phyloP scores from a whole-genome alignment of 176 grass and related monocot species.

The Secale cereale region DNA sequence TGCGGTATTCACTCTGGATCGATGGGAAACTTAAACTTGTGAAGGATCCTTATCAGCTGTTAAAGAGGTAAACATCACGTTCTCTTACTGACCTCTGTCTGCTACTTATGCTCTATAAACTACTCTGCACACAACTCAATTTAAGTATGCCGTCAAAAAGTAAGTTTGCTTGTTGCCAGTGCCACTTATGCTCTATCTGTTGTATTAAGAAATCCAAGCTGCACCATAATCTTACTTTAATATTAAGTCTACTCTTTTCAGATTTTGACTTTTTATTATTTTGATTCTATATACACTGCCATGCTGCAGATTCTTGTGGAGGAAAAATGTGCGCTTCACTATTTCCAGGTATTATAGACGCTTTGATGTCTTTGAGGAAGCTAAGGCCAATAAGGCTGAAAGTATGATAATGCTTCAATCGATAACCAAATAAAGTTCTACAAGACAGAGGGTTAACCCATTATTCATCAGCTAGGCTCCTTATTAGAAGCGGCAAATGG shows the following conservation, averaged over 20 bases:
- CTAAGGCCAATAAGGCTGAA: conserved; percentile 94
- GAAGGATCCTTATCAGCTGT: conserved; percentile 79
- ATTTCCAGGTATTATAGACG: conserved; percentile 96
- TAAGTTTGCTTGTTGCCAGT: too few species aligned
- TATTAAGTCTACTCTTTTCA: not conserved
- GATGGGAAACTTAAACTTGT: conserved; percentile 96
- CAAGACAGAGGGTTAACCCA: conserved; percentile 88
- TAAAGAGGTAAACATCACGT: conserved; percentile 68
- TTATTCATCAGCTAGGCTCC: conserved; percentile 88
- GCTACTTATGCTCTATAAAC: conserved; percentile 2
- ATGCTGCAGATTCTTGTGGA: conserved; percentile 86
- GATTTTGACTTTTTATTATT: conserved; percentile 11
- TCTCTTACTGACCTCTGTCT: not conserved
- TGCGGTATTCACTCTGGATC: conserved; percentile 82
- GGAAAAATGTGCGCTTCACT: conserved; percentile 77
- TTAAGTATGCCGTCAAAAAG: too few species aligned
- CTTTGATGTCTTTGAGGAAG: conserved; percentile 97
- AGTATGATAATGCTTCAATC: conserved; percentile 93
- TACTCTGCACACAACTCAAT: conserved; percentile 11
- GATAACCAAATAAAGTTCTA: conserved; percentile 94
- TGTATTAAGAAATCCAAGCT: too few species aligned
- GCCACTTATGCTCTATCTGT: too few species aligned
- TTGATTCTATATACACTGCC: conserved; percentile 1
- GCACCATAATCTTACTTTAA: not conserved
- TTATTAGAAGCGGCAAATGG: conserved; percentile 55